Conservation (phyloP, 2,329 filamentous ascomycete genomes). For the Microsporum audouinii region DNA sequence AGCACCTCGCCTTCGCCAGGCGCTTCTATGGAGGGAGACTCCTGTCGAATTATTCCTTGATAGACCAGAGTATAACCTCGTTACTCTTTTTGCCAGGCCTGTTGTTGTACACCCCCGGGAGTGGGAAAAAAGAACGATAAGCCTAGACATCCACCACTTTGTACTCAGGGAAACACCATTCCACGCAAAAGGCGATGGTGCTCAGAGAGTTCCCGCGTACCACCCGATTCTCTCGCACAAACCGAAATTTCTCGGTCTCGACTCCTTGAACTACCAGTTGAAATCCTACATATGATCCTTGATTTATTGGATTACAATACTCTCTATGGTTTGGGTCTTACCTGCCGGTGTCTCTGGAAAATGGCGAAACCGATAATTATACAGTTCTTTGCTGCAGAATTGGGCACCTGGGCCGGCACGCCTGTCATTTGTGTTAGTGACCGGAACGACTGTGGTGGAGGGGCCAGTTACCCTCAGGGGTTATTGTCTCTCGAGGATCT, state of each 20-base stretch:
- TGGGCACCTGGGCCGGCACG: not conserved
- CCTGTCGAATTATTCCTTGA: not conserved
- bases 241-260: not conserved
- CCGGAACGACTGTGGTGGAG: not conserved
- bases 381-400: not conserved
- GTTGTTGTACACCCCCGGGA: not conserved
- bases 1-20: not conserved
- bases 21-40: not conserved
- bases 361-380: not conserved
- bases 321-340: not conserved
- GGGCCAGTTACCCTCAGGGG: not conserved
- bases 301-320: not conserved
- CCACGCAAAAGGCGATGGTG: not conserved
- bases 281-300: not conserved
- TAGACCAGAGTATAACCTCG: not conserved
- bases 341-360: not conserved
- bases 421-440: not conserved
- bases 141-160: not conserved
- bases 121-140: not conserved
- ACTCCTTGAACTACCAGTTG: not conserved
- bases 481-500: not conserved
- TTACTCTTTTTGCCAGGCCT: not conserved
- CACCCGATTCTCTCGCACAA: not conserved
- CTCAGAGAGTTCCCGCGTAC: not conserved
- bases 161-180: not conserved